Evolutionary conservation across 306 rosid species (phyloP).

Genomic region (Herpetospermum pedunculosum): DNA sequence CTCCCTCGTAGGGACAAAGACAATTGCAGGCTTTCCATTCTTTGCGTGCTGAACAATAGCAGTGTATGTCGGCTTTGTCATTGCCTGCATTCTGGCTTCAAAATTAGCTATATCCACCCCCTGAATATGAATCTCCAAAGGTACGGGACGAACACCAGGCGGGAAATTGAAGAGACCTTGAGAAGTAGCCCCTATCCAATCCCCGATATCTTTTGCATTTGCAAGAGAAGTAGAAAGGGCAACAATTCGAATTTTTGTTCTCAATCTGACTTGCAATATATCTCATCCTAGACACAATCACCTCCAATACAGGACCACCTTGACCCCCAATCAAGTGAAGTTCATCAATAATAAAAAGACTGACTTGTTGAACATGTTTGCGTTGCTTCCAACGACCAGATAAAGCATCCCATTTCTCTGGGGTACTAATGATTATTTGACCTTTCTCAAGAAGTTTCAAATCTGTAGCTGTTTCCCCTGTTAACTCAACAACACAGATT

Average conservation of each 20-base stretch:
- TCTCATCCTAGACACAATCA: conserved; percentile 82
- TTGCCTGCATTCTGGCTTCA: conserved; percentile 97
- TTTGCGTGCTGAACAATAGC: conserved; percentile 84
- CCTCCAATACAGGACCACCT: conserved; percentile 81
- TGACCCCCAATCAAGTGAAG: conserved; percentile 94
- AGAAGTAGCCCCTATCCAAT: conserved; percentile 93
- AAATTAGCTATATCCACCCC: conserved; percentile 76
- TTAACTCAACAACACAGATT: conserved; percentile 60
- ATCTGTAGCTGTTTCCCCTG: conserved; percentile 76
- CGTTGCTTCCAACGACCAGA: conserved; percentile 93
- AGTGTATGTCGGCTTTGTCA: conserved; percentile 82
- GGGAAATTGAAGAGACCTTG: conserved; percentile 93
- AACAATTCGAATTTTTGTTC: conserved; percentile 89
- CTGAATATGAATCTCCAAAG: conserved; percentile 83
- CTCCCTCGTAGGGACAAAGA: conserved; percentile 80
- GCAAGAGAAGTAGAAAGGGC: conserved; percentile 92
- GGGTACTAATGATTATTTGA: conserved; percentile 80
- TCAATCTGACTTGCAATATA: conserved; percentile 75
- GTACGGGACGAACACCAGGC: conserved; percentile 88
- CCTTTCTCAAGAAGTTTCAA: conserved; percentile 77
- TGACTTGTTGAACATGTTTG: conserved; percentile 74
- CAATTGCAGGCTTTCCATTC: conserved; percentile 74
- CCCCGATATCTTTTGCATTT: conserved; percentile 92
- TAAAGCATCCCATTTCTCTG: conserved; percentile 96
- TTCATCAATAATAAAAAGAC: conserved; percentile 78